Evolutionary conservation across 2,329 filamentous ascomycete genomes (phyloP), one percentile per base, ranked within the genome.

Genomic region (Aspergillus pseudotamarii): DNA sequence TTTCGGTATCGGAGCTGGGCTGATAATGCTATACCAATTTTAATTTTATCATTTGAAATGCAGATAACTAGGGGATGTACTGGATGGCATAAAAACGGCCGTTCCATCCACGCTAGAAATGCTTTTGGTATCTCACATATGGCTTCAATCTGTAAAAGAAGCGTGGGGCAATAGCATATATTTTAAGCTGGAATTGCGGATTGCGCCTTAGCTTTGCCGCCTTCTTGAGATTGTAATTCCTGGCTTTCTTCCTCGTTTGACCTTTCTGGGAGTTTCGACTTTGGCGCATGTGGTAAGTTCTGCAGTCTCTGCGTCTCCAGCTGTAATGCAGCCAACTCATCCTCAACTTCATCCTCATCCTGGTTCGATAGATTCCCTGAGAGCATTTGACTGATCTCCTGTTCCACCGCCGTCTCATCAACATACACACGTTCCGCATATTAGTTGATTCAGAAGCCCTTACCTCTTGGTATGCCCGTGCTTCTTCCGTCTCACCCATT

Each of bases 321-420:
- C 77, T 94, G 91, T 68, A 99, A 84, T 1, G 89, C 90, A 60
- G 91, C 92, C 58, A 99, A 83, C 80, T 99, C 95, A 73, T 97
- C 94, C 76, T 99, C 95, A 38, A 99, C 95, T 73, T 97, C 95
- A 74, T 98, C 94, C 78, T 99, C 95, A 78, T 99, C 95, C 72
- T 96, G 91, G 73, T 93, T 95, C 16, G 93, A 92, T 82, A 99
- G 94, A 71, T 90, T 88, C 14, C 91, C 91, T 38, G 90, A 91
- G 3, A 99, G 87, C 86, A 97, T 91, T 57, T 96, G 92, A 79
- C 90, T 95, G 71, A 99, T 87, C 82, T 99, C 94, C 91, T 96
- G 72, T 68, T 69, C 2, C 34, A 30, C 36, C 45, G 28, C 10
- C 16, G 55, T 48, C 8, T 54, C 14, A 57, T 62, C 54, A 68